Conservation (phyloP, 176 grass and related monocot species). For the Thinopyrum elongatum region DNA sequence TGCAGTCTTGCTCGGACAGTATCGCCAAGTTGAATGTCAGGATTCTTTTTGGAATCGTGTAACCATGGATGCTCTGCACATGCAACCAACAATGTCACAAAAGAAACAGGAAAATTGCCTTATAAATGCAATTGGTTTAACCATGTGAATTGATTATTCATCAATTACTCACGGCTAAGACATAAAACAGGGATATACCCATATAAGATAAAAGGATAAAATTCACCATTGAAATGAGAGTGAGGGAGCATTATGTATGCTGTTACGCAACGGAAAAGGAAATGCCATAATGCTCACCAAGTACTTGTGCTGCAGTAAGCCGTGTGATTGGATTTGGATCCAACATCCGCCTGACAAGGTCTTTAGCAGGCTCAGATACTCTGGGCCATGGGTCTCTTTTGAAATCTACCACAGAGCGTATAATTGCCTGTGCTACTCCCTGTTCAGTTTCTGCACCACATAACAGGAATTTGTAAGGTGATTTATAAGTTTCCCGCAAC, state of each 20-base stretch:
- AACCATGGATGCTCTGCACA: slow-evolving; percentile 90
- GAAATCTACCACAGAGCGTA: slow-evolving; percentile 82
- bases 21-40: slow-evolving; percentile 85
- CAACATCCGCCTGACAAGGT: slow-evolving; percentile 90
- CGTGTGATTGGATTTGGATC: slow-evolving; percentile 77
- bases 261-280: not conserved
- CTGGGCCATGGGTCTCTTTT: slow-evolving; percentile 94
- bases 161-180: not conserved
- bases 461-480: slow-evolving; percentile 5
- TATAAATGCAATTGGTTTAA: not conserved
- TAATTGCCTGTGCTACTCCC: slow-evolving; percentile 95
- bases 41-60: slow-evolving; percentile 75
- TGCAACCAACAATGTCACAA: slow-evolving; percentile 15
- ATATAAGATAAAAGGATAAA: not conserved
- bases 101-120: not conserved
- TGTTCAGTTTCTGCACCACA: slow-evolving; percentile 78
- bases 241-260: not conserved
- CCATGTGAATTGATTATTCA: not conserved
- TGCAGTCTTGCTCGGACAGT: slow-evolving; percentile 77
- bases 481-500: not conserved
- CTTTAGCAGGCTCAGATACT: slow-evolving; percentile 93
- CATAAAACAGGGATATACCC: slow-evolving; percentile 9
- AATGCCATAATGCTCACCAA: slow-evolving; percentile 57
- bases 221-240: not conserved
- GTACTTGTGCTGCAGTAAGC: slow-evolving; percentile 83